Base-by-base conservation (phyloP, 106 monocot genomes). In the Vanilla planifolia region DNA sequence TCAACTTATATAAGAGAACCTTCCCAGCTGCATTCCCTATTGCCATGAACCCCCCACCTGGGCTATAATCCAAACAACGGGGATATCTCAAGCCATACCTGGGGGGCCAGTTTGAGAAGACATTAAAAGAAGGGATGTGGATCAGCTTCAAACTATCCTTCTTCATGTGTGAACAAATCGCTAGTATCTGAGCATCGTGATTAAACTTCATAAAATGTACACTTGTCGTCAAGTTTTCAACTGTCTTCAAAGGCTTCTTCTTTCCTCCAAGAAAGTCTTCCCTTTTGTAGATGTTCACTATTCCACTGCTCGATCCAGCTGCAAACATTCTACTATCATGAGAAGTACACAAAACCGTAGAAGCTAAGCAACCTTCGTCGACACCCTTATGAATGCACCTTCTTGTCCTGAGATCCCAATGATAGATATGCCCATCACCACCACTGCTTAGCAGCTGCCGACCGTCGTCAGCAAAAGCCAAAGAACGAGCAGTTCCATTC, bases 51-150 rank as follows among this genome's bases (percentile, higher is more conserved):
- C 95, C 95, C 59, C 84, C 76, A 59, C 77, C 77, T 8, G 90
- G 95, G 44, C 95, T 90, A 69, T 90, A 90, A 81, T 96, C 95
- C 63, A 96, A 48, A 56, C 84, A 90, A 0, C 78, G 83, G 15
- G 84, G 86, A 52, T 79, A 63, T 42, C 77, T 67, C 51, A 87
- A 33, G 46, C 74, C 89, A 30, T 22, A 58, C 15, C 61, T 73
- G 6, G 83, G 74, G 25, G 95, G 95, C 76, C 86, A 96, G 55
- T 96, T 96, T 6, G 83, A 80, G 46, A 96, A 96, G 1, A 87
- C 86, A 41, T 27, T 96, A 30, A 83, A 78, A 20, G 90, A 84
- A 17, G 95, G 89, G 16, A 90, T 33, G 59, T 96, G 95, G 11
- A 87, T 64, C 14, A 96, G 71, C 50, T 83, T 96, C 48, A 96